Evolutionary conservation across 345 rosid species (phyloP).

Genomic region (Aquilaria sinensis): DNA sequence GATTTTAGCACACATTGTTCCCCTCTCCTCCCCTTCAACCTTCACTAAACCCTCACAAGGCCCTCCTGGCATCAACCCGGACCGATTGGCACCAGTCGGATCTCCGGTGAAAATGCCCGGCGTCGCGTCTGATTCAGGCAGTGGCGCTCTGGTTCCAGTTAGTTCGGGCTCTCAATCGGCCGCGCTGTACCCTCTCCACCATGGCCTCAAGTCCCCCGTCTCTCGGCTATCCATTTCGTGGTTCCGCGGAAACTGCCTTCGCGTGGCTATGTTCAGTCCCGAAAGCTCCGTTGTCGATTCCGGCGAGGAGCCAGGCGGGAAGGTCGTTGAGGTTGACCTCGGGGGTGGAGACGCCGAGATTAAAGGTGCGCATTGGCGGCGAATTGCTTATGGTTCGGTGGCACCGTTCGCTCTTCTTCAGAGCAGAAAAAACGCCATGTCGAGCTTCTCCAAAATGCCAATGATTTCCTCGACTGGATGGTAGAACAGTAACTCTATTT

Average conservation of each 20-base stretch:
- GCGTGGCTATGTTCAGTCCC: conserved; percentile 49
- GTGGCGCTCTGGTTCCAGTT: conserved; percentile 37
- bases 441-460: conserved; percentile 49
- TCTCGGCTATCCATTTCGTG: conserved; percentile 77
- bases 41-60: conserved; percentile 24
- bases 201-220: conserved; percentile 59
- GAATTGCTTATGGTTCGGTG: conserved; percentile 76
- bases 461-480: conserved; percentile 32
- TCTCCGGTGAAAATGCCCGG: conserved; percentile 40
- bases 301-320: conserved; percentile 41
- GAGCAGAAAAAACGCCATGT: conserved; percentile 61
- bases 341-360: conserved; percentile 57
- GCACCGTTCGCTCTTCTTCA: conserved; percentile 89
- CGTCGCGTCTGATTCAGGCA: conserved; percentile 23
- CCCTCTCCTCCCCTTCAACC: not conserved
- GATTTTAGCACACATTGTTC: too few species aligned
- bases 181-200: conserved; percentile 48
- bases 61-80: conserved; percentile 22
- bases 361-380: conserved; percentile 62
- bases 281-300: conserved; percentile 21
- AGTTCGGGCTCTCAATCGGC: conserved; percentile 24
- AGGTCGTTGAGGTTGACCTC: conserved; percentile 64
- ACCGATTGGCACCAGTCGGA: not conserved
- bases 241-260: conserved; percentile 80
- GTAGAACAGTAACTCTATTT: too few species aligned